Base-by-base conservation (phyloP, 2,329 filamentous ascomycete species). In the Sclerotinia subarctica region DNA sequence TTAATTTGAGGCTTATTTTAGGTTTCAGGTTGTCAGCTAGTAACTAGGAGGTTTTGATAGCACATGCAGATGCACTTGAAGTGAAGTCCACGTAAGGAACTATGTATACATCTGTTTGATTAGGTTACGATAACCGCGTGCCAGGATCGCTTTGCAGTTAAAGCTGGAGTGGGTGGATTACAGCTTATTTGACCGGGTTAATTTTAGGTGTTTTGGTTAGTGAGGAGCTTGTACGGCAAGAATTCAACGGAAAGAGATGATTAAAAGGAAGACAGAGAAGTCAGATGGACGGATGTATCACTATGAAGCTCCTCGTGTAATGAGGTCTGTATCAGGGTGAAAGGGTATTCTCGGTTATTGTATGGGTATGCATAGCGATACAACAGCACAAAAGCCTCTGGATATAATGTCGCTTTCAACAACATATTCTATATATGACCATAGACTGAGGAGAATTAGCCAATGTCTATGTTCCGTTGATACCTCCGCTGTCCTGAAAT, bases 381-480 rank as follows among this genome's bases (percentile, higher is more conserved):
- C 21, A 52, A 15, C 11, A 24, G 6, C 3, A 11, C 17, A 24
- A 19, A 38, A 1, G 15, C 15, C 2, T 7, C 19, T 24, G n/a
- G 3, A 62, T 62, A 62, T 13, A 51, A 10, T 0, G 1, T 1
- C 4, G 49, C 0, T 35, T 19, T 2, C 2, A 7, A 10, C 0
- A 0, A 0, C 0, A 0, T 7, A 13, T 13, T 0, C 1, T 29
- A 60, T 29, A 49, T 62, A 62, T 44, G 58, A 59, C 42, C 57
- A 59, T 59, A 59, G 54, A 57, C 49, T 52, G 51, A 52, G 51
- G 51, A 52, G 51, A 57, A 57, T 57, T 57, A n/a, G n/a, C n/a
- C n/a, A n/a, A n/a, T n/a, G n/a, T n/a, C n/a, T n/a, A n/a, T n/a
- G n/a, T n/a, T n/a, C n/a, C n/a, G n/a, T n/a, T n/a, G n/a, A n/a